Evolutionary conservation across 768 basidiomycete genomes (phyloP), one percentile per base, ranked within the genome.

Genomic region (Pilatotrama ljubarskyi): DNA sequence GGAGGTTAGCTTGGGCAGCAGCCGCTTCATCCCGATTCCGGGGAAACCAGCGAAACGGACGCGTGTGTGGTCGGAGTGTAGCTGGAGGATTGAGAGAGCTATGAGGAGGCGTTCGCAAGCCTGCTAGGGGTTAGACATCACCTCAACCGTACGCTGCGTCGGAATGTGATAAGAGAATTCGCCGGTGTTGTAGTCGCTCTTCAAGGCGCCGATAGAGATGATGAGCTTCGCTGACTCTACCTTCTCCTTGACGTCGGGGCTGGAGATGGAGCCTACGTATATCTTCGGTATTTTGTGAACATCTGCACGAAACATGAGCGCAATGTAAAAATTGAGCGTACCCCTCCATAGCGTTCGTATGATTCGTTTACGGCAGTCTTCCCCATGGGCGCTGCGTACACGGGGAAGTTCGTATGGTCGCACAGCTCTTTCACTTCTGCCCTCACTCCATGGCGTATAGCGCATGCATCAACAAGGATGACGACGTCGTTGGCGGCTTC

Each of bases 121-220:
- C 10, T 10, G 10, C 4, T 10, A 32, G 5, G 10, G 29, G n/a
- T n/a, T 1, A 5, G 25, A 22, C 20, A 26, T 1, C 25, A 88
- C 89, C 78, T 91, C 91, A 62, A 92, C 76, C 13, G 83, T 85
- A 38, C 78, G 78, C 11, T 73, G 71, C 0, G 77, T 77, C 4
- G 87, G 84, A 46, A 88, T 85, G 50, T 81, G 82, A 66, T 90
- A 92, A 0, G 88, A 87, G 73, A 93, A 94, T 71, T 88, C 88
- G 29, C 92, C 93, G 0, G 90, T 91, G 73, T 95, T 95, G 78
- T 92, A 93, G 71, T 95, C 93, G 46, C 82, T 85, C 69, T 82
- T 84, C 51, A 91, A 75, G 0, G 76, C 73, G 5, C 91, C 91
- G 58, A 95, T 76, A 11, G 88, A 89, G 14, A 95, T 68, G 51